Evolutionary conservation across 176 grass and related monocot species (phyloP), one percentile per base, ranked within the genome.

Genomic region (Neostapfia colusana): DNA sequence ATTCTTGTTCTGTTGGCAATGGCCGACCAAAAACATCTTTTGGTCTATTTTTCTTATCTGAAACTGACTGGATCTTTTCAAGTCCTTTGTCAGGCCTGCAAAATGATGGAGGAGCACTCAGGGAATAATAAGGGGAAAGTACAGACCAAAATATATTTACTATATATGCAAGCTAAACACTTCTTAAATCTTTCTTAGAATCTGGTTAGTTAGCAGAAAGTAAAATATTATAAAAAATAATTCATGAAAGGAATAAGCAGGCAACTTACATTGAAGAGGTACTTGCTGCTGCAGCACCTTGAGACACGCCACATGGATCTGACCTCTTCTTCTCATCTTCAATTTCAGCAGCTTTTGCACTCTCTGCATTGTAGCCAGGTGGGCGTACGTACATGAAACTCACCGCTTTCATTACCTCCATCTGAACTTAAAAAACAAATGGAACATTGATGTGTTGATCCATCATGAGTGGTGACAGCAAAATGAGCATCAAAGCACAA

Each of bases 361-460:
- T 92, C 81, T 99, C 95, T 40, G 87, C 68, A 63, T 99, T 94
- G 74, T 92, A 99, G 48, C 95, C 95, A 42, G 95, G 95, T 69
- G 95, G 95, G 5, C 89, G 83, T 10, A 99, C 87, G 4, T 99
- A 99, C 91, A 99, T 99, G 75, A 99, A 99, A 85, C 95, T 99
- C 62, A 99, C 89, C 55, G 91, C 87, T 90, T 99, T 94, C 91
- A 99, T 95, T 84, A 90, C 76, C 82, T 99, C 95, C 79, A 95
- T 74, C 89, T 95, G 82, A 70, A 87, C 67, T 82, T 76, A 67
- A 14, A 69, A 89, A 63, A 73, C 12, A 70, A 79, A 85, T 36
- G 49, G 31, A 20, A 76, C 17, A 74, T 65, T 36, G 7, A 44
- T 77, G 25, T 55, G 10, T 63, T 5, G 13, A 35, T 53, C 67